Percentiles rank a stretch among this genome's conserved stretches.
Evolutionary conservation across 352 stramenopile genomes (phyloP).

Genomic region (Phytophthora melonis): DNA sequence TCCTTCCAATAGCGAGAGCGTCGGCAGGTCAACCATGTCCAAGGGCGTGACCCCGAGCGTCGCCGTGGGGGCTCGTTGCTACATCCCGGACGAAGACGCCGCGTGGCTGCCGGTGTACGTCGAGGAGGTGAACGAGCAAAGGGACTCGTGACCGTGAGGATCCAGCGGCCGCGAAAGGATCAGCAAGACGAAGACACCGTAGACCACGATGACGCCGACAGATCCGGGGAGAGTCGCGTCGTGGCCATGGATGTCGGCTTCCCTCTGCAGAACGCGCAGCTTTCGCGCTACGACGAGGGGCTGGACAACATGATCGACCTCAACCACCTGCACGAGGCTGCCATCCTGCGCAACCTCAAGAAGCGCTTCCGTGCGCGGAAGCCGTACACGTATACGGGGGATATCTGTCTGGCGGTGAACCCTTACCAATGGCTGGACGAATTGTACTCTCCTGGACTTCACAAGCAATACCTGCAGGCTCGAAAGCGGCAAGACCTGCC

Average conservation of each 20-base stretch:
- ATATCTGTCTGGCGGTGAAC: slow-evolving; percentile 98
- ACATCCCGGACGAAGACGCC: slow-evolving; percentile 69
- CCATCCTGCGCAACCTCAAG: slow-evolving; percentile 91
- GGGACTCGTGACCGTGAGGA: slow-evolving; percentile 49
- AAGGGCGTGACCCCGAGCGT: slow-evolving; percentile 44
- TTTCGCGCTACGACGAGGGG: slow-evolving; percentile 31
- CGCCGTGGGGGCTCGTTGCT: slow-evolving; percentile 72
- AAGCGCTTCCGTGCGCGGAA: slow-evolving; percentile 76
- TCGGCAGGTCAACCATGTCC: slow-evolving; percentile 15
- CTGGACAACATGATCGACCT: slow-evolving; percentile 87
- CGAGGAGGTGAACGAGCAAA: slow-evolving; percentile 63
- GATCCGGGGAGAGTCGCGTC: slow-evolving; percentile 34
- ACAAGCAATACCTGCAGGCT: slow-evolving; percentile 70
- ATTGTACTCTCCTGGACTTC: slow-evolving; percentile 76
- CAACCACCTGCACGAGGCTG: slow-evolving; percentile 91
- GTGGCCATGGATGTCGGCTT: slow-evolving; percentile 57
- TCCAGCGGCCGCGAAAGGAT: slow-evolving; percentile 44
- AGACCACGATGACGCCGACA: slow-evolving; percentile 34
- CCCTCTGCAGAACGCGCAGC: slow-evolving; percentile 70
- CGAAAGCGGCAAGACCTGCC: slow-evolving; percentile 56
- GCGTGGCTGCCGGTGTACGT: slow-evolving; percentile 83
- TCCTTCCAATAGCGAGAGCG: slow-evolving; percentile 32
- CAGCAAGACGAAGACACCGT: slow-evolving; percentile 37
- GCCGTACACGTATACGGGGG: slow-evolving; percentile 96
- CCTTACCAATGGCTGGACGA: slow-evolving; percentile 93